Percentiles rank a stretch among this genome's conserved stretches.
Evolutionary conservation across 1,284 basidiomycete species (phyloP).

Genomic region (Polyporus tsugae): DNA sequence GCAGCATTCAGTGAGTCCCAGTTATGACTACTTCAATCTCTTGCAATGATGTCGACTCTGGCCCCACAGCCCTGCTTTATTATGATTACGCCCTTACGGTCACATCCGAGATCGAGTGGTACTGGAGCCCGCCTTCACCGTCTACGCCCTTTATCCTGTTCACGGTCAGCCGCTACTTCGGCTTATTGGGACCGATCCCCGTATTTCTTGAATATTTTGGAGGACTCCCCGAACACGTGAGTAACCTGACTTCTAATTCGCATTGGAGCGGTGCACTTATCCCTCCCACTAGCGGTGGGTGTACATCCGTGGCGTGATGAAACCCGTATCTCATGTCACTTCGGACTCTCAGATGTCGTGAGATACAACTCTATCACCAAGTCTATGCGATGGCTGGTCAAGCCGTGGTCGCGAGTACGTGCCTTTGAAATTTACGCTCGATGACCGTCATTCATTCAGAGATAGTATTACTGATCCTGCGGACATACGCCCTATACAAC

Average conservation of each 20-base stretch:
- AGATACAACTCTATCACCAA: constrained; percentile 28
- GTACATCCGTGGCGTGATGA: not conserved
- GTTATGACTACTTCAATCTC: not conserved
- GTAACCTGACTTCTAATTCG: not conserved
- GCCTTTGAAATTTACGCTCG: too few species aligned
- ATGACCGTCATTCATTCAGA: not conserved
- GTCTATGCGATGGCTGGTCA: constrained; percentile 24
- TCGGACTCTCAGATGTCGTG: constrained; percentile 22
- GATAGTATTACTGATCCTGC: constrained; percentile 28
- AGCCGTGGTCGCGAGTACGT: constrained; percentile 21
- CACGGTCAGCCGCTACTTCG: constrained; percentile 29
- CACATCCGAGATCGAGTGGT: constrained; percentile 25
- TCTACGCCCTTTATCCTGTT: constrained; percentile 26
- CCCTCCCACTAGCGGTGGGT: constrained; percentile 11
- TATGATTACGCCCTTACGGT: constrained; percentile 30
- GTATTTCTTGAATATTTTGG: constrained; percentile 33
- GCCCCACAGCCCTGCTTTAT: constrained; percentile 23
- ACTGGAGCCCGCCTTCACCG: constrained; percentile 23
- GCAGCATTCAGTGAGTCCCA: constrained; percentile 25
- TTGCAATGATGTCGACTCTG: not conserved
- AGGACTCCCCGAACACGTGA: constrained; percentile 22
- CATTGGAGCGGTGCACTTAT: not conserved
- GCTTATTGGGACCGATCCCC: constrained; percentile 30
- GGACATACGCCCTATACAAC: constrained; percentile 34
- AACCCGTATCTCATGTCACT: not conserved